Base-by-base conservation (phyloP, 768 basidiomycete genomes). In the Lentinula sp. region DNA sequence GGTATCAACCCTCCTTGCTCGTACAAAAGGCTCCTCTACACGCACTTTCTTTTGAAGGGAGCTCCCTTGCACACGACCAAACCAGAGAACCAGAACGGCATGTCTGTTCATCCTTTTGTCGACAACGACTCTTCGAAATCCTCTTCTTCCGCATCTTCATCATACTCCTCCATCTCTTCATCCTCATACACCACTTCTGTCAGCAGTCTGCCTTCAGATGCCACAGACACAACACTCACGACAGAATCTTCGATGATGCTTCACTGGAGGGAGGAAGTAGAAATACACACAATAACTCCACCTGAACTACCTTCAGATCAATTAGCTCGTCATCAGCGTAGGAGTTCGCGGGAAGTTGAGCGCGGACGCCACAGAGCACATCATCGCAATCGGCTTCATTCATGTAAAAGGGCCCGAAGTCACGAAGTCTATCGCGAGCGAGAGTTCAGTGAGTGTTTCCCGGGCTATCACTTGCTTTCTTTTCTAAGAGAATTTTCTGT, bases 201-300 rank as follows among this genome's bases (percentile, higher is more conserved):
- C 40, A 56, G 55, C 23, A 45, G 40, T 43, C 40, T 56, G 28
- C 55, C 57, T 28, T 48, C 57, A 18, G 37, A 59, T 18, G 43
- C 32, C 40, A 49, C 43, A 18, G 57, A 59, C 34, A 59, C 57
- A 21, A 43, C 37, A 2, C 45, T 59, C 21, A 48, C 57, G 15
- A 59, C 57, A n/a, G 57, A 59, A 9, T 59, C 48, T 42, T 60
- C 59, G 10, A 32, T 49, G 28, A 51, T 60, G 59, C 59, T 60
- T 52, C 59, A 60, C 15, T 60, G 59, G 59, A 60, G 50, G 15
- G 59, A 50, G n/a, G 49, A 60, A 31, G 57, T 35, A 9, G 42
- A 58, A 32, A 35, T 48, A 13, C 43, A 48, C 28, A 40, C 49
- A 32, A n/a, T 23, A 40, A 32, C 49, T 2, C 45, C 49, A 4